Evolutionary conservation across 2,329 filamentous ascomycete genomes (phyloP).

Genomic region (Gaeumannomyces tritici): DNA sequence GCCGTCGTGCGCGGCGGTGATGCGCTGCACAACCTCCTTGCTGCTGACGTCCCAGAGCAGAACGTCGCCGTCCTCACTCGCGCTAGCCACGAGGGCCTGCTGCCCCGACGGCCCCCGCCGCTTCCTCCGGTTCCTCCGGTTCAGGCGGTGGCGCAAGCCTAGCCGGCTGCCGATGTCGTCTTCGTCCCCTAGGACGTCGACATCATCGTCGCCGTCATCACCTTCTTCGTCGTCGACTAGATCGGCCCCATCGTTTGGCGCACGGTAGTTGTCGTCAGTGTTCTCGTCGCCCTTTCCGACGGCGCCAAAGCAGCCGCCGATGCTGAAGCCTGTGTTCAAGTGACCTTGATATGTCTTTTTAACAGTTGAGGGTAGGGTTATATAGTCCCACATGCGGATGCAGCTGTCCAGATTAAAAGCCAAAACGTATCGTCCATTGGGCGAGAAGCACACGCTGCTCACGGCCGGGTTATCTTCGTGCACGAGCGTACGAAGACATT

Average conservation of each 20-base stretch:
- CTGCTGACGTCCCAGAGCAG: conserved; percentile 84
- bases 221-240: conserved; percentile 10
- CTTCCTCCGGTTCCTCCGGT: conserved; percentile 8
- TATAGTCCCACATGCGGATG: conserved; percentile 90
- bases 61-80: conserved; percentile 79
- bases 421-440: conserved; percentile 87
- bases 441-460: conserved; percentile 81
- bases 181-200: neutral
- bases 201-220: neutral
- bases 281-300: conserved; percentile 13
- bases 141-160: neutral
- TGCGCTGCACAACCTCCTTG: conserved; percentile 71
- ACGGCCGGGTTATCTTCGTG: conserved; percentile 94
- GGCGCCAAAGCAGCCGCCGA: conserved; percentile 75
- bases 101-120: conserved; percentile 13
- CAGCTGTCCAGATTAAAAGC: conserved; percentile 88
- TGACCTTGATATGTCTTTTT: conserved; percentile 98
- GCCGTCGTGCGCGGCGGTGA: conserved; percentile 40
- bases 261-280: conserved; percentile 8
- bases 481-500: conserved; percentile 88
- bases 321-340: conserved; percentile 70
- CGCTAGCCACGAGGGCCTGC: conserved; percentile 60
- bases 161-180: conserved; percentile 13
- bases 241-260: conserved; percentile 4
- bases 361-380: conserved; percentile 62